Evolutionary conservation across 768 basidiomycete species (phyloP), one percentile per base, ranked within the genome.

Genomic region (Ramaria sp.): DNA sequence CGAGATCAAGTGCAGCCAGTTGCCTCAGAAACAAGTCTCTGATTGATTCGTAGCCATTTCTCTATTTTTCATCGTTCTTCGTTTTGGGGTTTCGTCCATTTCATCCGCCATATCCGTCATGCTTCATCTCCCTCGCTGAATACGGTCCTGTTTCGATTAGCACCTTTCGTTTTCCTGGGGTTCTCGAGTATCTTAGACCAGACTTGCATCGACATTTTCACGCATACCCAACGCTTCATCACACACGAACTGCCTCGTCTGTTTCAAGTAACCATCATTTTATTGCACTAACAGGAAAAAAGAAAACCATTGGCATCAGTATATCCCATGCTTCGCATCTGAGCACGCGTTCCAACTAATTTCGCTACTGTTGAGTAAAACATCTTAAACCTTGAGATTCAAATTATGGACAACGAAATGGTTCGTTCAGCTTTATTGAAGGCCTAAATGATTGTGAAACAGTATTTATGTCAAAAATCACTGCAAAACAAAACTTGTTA

Each of bases 1-100:
- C 63, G 66, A 50, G 62, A 68, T 36, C 27, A 58, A 25, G 44
- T 28, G 9, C 44, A 20, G 34, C n/a, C 48, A 32, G 32, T 20
- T 32, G 24, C 12, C 10, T 37, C 28, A 15, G 30, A 22, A 50
- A 18, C 48, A 8, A 47, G 27, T 27, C 45, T 7, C n/a, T 25
- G 28, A 18, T 12, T 6, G 20, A 25, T 47, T 20, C 44, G 16
- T 27, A 7, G 25, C 13, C 18, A n/a, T 30, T 27, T 30, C 16
- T 50, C 9, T 15, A n/a, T 10, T 25, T 6, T 37, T 37, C 20
- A n/a, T 50, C 9, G 12, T 24, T 34, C 36, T 50, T n/a, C 3
- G 13, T 24, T 36, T 37, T 15, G 28, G 47, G 45, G 16, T 50
- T 50, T 34, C 36, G 9, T 37, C 16, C 48, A 16, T 37, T 32